phyloP scores from a whole-genome alignment of 805 yeast genomes.

The Candida pini region DNA sequence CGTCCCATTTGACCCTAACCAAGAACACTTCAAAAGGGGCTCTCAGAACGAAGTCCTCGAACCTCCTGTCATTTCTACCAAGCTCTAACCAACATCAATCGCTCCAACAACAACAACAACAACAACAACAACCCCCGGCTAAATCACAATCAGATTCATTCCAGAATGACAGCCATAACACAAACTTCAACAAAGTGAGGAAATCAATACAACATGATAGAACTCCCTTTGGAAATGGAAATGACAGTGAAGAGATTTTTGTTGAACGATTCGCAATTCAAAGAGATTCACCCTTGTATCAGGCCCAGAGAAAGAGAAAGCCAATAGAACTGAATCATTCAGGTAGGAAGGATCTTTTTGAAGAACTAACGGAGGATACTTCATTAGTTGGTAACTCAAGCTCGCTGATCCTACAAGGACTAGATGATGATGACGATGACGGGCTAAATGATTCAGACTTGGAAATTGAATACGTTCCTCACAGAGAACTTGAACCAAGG shows the following conservation, averaged over 20 bases:
- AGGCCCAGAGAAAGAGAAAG: conserved; percentile 14
- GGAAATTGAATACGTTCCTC: conserved; percentile 47
- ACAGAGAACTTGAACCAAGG: conserved; percentile 31
- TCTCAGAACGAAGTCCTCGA: conserved; percentile 22
- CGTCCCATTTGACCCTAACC: conserved; percentile 8
- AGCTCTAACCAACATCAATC: background rate
- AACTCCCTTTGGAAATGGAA: background rate
- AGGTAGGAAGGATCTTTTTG: conserved; percentile 2
- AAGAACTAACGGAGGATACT: conserved; percentile 7
- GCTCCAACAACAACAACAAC: conserved; percentile 3
- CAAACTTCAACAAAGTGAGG: background rate
- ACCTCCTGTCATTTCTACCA: conserved; percentile 13
- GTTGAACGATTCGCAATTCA: conserved; percentile 28
- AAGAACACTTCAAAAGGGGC: conserved; percentile 15
- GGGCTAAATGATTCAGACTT: conserved; percentile 28
- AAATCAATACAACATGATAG: conserved; percentile 6
- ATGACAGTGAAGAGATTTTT: conserved; percentile 6
- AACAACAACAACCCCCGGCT: conserved; percentile 1
- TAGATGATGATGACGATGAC: conserved; percentile 4
- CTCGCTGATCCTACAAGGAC: conserved; percentile 8
- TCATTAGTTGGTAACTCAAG: conserved; percentile 5
- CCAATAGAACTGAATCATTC: conserved; percentile 5
- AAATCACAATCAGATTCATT: conserved; percentile 18
- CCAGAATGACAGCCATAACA: conserved; percentile 16
- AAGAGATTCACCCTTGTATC: conserved; percentile 24